Conservation (phyloP, 2,329 filamentous ascomycete genomes). For the Cercospora sojina region DNA sequence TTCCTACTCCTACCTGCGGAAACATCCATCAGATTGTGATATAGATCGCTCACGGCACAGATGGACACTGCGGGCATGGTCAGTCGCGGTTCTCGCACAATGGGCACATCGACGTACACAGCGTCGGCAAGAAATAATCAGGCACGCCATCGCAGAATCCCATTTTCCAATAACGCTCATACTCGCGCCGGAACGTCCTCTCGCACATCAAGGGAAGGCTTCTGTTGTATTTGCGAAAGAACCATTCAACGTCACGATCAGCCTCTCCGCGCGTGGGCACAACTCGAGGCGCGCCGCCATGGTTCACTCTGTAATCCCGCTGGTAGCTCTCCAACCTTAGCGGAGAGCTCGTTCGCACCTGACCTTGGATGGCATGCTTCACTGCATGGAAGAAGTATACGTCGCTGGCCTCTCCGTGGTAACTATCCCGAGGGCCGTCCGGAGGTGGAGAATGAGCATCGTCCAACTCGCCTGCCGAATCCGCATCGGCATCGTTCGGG, state of each 20-base stretch:
- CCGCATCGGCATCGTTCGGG: neutral
- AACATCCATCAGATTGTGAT: neutral
- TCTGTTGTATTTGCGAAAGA: neutral
- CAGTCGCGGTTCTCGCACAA: neutral
- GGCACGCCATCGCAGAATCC: slow-evolving; percentile 9
- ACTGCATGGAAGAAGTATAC: slow-evolving; percentile 11
- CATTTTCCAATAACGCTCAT: slow-evolving; percentile 11
- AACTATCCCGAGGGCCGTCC: slow-evolving; percentile 8
- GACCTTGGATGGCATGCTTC: slow-evolving; percentile 5
- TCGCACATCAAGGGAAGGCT: slow-evolving; percentile 9
- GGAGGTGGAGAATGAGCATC: neutral
- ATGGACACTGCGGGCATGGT: slow-evolving; percentile 3
- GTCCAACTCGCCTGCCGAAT: neutral
- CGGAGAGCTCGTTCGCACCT: neutral
- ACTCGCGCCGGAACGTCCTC: slow-evolving; percentile 11
- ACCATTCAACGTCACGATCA: slow-evolving; percentile 11
- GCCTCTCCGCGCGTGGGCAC: slow-evolving; percentile 13
- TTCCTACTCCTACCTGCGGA: neutral
- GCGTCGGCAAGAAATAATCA: neutral
- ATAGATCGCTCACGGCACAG: slow-evolving; percentile 4
- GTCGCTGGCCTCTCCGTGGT: slow-evolving; percentile 15
- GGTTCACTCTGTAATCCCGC: neutral
- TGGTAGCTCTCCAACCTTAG: slow-evolving; percentile 9
- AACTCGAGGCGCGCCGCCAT: slow-evolving; percentile 2
- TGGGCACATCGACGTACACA: neutral